These are phyloP conservation scores for Thinopyrum elongatum DNA, from an alignment of 176 grass and related monocot genomes.

Conservation along the genomic window DNA sequence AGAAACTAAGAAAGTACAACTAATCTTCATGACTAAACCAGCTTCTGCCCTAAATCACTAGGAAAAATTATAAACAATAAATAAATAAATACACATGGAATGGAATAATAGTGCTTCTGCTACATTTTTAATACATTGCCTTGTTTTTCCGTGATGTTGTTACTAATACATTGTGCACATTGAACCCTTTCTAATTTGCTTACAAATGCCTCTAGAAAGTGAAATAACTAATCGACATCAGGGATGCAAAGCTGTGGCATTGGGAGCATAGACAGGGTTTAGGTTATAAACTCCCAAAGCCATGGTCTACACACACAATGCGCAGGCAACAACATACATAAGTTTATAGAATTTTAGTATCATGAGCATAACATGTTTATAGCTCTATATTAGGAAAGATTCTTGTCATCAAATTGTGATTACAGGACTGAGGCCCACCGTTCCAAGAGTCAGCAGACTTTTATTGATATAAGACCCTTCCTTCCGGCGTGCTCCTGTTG, in stretches of 20 bases:
- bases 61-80: not conserved
- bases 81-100: not conserved
- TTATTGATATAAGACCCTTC: slow-evolving; percentile 99
- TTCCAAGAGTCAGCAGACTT: slow-evolving; percentile 99
- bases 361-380: not conserved
- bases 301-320: not conserved
- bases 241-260: not conserved
- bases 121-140: not conserved
- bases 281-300: not conserved
- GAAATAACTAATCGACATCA: slow-evolving; percentile 10
- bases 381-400: not conserved
- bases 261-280: not conserved
- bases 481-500: slow-evolving; percentile 92
- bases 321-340: not conserved
- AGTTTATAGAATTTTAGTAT: slow-evolving; percentile 23
- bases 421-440: slow-evolving; percentile 44
- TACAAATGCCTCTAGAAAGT: slow-evolving; percentile 15
- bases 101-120: not conserved
- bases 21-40: not conserved
- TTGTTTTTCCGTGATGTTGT: not conserved
- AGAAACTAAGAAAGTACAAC: not conserved
- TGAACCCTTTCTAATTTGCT: not conserved
- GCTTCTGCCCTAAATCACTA: slow-evolving; percentile 13
- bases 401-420: not conserved
- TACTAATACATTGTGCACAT: not conserved